These are phyloP conservation scores for Claviceps pazoutovae DNA, from an alignment of 2,329 filamentous ascomycete genomes.

Conservation along the genomic window DNA sequence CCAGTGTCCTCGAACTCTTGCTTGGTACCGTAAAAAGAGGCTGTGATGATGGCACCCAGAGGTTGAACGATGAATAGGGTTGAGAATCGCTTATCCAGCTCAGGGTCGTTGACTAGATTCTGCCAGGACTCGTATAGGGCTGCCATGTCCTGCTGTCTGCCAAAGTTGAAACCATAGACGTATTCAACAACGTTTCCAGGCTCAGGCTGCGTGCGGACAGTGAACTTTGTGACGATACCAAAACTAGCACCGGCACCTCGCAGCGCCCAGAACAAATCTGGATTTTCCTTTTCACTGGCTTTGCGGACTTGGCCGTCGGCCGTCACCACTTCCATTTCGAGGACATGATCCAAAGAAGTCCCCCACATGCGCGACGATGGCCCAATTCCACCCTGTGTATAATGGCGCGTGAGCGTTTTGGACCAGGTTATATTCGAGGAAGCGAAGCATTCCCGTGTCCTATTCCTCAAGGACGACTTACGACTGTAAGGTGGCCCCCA, in stretches of 20 bases:
- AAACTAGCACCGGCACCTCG: constrained; percentile 43
- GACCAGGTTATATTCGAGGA: background rate
- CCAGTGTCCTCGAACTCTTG: constrained; percentile 39
- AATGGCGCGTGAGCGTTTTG: background rate
- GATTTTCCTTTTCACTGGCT: constrained; percentile 32
- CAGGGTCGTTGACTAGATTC: constrained; percentile 35
- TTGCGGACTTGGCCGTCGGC: constrained; percentile 36
- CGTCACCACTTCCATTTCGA: constrained; percentile 42
- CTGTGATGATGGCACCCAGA: constrained; percentile 40
- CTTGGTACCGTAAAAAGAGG: constrained; percentile 46
- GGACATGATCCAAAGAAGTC: constrained; percentile 37
- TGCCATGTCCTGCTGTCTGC: constrained; percentile 32
- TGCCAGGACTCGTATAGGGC: constrained; percentile 44
- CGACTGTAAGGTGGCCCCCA: constrained; percentile 44
- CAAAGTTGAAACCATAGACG: constrained; percentile 38
- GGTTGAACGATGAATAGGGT: constrained; percentile 41
- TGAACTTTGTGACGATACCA: constrained; percentile 43
- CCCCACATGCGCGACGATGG: constrained; percentile 48
- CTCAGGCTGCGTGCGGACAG: constrained; percentile 40
- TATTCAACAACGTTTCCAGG: constrained; percentile 44
- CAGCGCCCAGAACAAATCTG: constrained; percentile 42
- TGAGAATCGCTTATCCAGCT: constrained; percentile 44
- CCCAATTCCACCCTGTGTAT: constrained; percentile 37
- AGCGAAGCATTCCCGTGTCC: background rate
- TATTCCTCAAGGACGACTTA: constrained; percentile 15